A percentile compares a stretch with the other conserved stretches of the same genome.
Evolutionary conservation across 2,329 filamentous ascomycete species (phyloP).

Genomic region (Botryosphaeria dothidea): DNA sequence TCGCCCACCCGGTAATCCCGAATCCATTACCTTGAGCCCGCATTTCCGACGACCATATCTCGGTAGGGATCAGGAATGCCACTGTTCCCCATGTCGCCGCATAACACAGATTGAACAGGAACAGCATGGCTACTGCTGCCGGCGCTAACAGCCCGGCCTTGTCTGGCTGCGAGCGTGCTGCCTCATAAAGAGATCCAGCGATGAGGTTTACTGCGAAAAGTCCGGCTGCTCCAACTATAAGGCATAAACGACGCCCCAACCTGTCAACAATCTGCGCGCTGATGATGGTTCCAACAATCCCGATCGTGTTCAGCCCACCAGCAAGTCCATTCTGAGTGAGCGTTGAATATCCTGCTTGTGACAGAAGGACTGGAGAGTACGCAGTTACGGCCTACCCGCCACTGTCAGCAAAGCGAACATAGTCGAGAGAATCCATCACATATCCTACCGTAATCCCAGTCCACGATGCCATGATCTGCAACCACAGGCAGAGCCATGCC

Average conservation of each 20-base stretch:
- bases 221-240: slow-evolving; percentile 42
- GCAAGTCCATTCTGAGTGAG: slow-evolving; percentile 51
- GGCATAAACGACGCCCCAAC: slow-evolving; percentile 46
- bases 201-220: slow-evolving; percentile 47
- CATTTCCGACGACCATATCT: slow-evolving; percentile 59
- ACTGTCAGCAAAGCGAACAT: neutral
- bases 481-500: slow-evolving; percentile 46
- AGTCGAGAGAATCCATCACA: neutral
- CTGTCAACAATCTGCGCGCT: slow-evolving; percentile 54
- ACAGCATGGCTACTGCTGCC: slow-evolving; percentile 50
- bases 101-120: slow-evolving; percentile 54
- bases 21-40: slow-evolving; percentile 62
- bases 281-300: slow-evolving; percentile 54
- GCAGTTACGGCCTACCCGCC: slow-evolving; percentile 29
- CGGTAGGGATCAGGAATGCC: slow-evolving; percentile 54
- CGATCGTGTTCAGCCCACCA: slow-evolving; percentile 54
- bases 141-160: slow-evolving; percentile 44
- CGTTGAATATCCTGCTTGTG: slow-evolving; percentile 36
- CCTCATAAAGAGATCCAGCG: slow-evolving; percentile 26
- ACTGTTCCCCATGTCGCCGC: slow-evolving; percentile 53
- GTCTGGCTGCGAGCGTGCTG: slow-evolving; percentile 20
- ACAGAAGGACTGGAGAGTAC: slow-evolving; percentile 34
- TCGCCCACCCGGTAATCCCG: slow-evolving; percentile 60
- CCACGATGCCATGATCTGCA: slow-evolving; percentile 50
- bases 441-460: slow-evolving; percentile 41